phyloP scores from a whole-genome alignment of 768 basidiomycete genomes.

The Hemileccinum impolitum region DNA sequence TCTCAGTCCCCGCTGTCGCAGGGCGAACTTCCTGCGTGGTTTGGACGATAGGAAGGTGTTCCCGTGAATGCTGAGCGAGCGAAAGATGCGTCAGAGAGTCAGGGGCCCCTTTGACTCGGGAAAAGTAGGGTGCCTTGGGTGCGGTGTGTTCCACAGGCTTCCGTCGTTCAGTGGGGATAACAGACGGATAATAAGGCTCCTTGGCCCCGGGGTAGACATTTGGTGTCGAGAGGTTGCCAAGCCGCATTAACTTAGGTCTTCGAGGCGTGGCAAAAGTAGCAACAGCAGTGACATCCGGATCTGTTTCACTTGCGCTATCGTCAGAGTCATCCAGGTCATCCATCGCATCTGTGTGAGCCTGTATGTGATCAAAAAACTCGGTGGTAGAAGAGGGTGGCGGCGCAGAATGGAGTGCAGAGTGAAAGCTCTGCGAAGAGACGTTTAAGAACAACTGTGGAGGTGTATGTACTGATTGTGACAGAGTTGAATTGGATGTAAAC shows the following conservation, averaged over 20 bases:
- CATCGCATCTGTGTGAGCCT: constrained; percentile 67
- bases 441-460: constrained; percentile 37
- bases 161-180: constrained; percentile 36
- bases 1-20: constrained; percentile 19
- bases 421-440: constrained; percentile 43
- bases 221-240: constrained; percentile 70
- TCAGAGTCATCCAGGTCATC: constrained; percentile 67
- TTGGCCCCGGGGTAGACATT: constrained; percentile 47
- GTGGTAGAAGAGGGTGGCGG: constrained; percentile 64
- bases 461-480: constrained; percentile 16
- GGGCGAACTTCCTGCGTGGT: constrained; percentile 13
- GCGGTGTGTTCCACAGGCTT: constrained; percentile 55
- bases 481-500: constrained; percentile 27
- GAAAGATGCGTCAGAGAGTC: constrained; percentile 31
- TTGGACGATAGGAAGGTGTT: constrained; percentile 30
- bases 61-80: constrained; percentile 41
- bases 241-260: constrained; percentile 49
- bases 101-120: constrained; percentile 38
- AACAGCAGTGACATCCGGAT: constrained; percentile 33
- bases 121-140: constrained; percentile 42
- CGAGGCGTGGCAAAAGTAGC: constrained; percentile 30
- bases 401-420: constrained; percentile 52
- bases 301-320: constrained; percentile 39
- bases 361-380: constrained; percentile 74
- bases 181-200: constrained; percentile 35